A percentile compares a stretch with the other conserved stretches of the same genome.
Evolutionary conservation across 1,284 basidiomycete species (phyloP).

Genomic region (Puccinia polysora): DNA sequence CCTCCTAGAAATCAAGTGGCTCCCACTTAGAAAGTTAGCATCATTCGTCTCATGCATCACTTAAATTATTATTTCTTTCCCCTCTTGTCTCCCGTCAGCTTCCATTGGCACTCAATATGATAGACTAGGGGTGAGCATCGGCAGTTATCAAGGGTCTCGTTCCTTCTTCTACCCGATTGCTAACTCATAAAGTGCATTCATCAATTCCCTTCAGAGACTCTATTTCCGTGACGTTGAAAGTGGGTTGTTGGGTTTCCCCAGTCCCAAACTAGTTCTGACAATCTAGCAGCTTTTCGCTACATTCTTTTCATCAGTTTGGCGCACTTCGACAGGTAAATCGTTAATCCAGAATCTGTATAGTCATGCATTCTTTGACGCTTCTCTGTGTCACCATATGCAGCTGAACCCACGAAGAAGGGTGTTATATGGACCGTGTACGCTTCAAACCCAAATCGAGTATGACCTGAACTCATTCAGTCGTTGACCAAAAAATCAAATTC

Average conservation of each 20-base stretch:
- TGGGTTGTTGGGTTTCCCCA: background rate
- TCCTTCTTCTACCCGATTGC: background rate
- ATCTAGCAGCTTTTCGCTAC: background rate
- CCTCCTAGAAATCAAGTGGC: no score
- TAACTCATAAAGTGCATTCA: background rate
- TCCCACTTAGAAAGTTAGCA: no score
- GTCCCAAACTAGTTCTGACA: background rate
- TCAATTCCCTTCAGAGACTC: constrained; percentile 18
- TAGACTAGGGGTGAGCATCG: constrained; percentile 27
- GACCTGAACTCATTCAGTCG: background rate
- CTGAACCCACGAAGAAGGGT: constrained; percentile 31
- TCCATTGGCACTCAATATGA: constrained; percentile 36
- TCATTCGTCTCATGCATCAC: no score
- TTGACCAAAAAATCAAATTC: background rate
- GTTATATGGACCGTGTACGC: constrained; percentile 42
- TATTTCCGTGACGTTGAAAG: constrained; percentile 33
- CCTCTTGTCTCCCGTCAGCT: constrained; percentile 5
- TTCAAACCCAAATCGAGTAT: background rate
- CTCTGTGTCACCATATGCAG: background rate
- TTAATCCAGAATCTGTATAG: background rate
- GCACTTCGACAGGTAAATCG: constrained; percentile 36
- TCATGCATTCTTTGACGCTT: background rate
- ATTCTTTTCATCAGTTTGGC: constrained; percentile 20
- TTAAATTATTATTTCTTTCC: background rate
- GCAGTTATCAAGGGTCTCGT: background rate